Evolutionary conservation across 2,329 filamentous ascomycete genomes (phyloP).

Genomic region (Bimuria novae-zelandiae): DNA sequence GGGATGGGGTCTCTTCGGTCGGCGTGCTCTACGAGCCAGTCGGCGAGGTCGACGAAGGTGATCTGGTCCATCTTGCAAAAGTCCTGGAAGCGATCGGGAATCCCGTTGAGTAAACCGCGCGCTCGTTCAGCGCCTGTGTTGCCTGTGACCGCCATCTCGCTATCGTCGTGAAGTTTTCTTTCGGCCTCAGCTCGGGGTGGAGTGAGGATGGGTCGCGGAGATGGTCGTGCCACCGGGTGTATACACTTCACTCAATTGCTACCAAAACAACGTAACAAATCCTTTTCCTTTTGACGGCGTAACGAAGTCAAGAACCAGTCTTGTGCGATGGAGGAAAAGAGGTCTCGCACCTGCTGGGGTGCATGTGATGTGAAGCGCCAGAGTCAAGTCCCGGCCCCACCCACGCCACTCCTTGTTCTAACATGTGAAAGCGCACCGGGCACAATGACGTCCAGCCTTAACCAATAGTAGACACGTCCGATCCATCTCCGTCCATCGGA

Average conservation of each 20-base stretch:
- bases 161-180: background rate
- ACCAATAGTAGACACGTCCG: conserved; percentile 4
- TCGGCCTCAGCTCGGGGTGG: conserved; percentile 3
- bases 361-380: conserved; percentile 8
- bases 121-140: conserved; percentile 36
- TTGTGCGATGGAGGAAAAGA: background rate
- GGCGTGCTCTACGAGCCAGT: conserved; percentile 44
- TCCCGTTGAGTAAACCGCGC: conserved; percentile 38
- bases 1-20: conserved; percentile 28
- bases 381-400: background rate
- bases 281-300: no score
- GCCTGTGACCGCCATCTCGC: conserved; percentile 27
- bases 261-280: background rate
- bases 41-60: conserved; percentile 44
- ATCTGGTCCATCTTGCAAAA: conserved; percentile 46
- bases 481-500: no score
- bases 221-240: conserved; percentile 1
- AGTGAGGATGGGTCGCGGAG: background rate
- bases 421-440: conserved; percentile 16
- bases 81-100: conserved; percentile 44
- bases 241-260: no score
- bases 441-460: conserved; percentile 4
- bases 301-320: conserved; percentile 3
- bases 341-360: conserved; percentile 1
- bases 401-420: conserved; percentile 8